Evolutionary conservation across 129 eudicot species (phyloP).

Genomic region (Flaveria robusta): DNA sequence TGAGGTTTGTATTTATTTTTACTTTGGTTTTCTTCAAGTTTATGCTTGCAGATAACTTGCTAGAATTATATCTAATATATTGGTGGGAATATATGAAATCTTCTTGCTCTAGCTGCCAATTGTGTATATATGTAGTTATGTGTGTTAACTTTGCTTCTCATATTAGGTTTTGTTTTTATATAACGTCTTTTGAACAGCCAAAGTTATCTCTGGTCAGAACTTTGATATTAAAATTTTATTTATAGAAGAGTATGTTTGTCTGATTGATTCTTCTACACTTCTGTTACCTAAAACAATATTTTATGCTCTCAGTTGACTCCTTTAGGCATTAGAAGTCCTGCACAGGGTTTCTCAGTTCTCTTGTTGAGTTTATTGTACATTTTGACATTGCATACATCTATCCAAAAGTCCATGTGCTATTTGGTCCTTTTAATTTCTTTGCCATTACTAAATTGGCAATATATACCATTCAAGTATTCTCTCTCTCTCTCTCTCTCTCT

Average conservation of each 20-base stretch:
- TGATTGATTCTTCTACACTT: too few species aligned
- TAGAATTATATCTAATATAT: background rate
- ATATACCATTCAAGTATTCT: background rate
- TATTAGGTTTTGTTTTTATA: background rate
- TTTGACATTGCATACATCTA: background rate
- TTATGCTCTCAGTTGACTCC: background rate
- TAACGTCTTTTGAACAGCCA: background rate
- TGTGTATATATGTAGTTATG: background rate
- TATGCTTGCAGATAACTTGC: background rate
- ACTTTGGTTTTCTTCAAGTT: background rate
- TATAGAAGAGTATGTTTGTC: background rate
- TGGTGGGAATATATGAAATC: background rate
- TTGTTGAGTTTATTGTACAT: background rate
- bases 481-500: too few species aligned
- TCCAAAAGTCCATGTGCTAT: background rate
- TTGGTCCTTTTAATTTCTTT: background rate
- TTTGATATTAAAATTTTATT: background rate
- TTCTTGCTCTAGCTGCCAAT: background rate
- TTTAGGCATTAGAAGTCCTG: too few species aligned
- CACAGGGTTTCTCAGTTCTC: background rate
- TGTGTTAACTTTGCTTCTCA: background rate
- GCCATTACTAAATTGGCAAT: background rate
- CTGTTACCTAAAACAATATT: background rate
- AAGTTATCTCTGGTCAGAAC: background rate
- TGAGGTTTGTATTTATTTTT: conserved; percentile 54